These are phyloP conservation scores for Spinellus fusiger DNA, from an alignment of 192 early-diverging fungal genomes.

Conservation along the genomic window DNA sequence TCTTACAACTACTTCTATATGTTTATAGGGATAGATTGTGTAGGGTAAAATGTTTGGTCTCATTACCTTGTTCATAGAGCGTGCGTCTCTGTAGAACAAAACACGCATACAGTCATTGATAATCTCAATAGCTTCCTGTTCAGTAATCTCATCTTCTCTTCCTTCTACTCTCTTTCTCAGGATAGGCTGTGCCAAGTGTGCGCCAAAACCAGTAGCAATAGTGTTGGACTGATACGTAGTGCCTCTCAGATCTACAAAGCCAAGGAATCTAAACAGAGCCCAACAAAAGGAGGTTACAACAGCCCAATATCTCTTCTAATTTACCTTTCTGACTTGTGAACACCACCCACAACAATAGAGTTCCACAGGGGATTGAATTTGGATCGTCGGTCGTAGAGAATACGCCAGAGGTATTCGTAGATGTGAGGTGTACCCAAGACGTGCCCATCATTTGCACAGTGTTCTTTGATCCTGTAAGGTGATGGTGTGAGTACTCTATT, in stretches of 20 bases:
- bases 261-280: constrained; percentile 56
- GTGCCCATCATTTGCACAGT: constrained; percentile 86
- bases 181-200: constrained; percentile 84
- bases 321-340: constrained; percentile 71
- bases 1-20: neutral
- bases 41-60: neutral
- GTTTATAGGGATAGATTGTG: neutral
- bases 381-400: constrained; percentile 89
- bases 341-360: constrained; percentile 84
- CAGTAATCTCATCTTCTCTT: constrained; percentile 77
- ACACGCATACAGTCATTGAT: constrained; percentile 88
- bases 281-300: neutral
- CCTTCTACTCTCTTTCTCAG: constrained; percentile 88
- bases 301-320: too few relatives aligned
- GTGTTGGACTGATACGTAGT: constrained; percentile 88
- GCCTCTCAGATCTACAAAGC: constrained; percentile 88
- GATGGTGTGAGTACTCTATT: neutral
- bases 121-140: constrained; percentile 82
- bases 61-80: constrained; percentile 85
- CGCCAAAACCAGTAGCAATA: constrained; percentile 94
- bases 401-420: constrained; percentile 82
- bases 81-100: constrained; percentile 91
- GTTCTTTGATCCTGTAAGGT: constrained; percentile 71
- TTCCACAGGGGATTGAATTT: constrained; percentile 96
- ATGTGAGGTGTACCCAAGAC: constrained; percentile 78